A percentile compares a stretch with the other conserved stretches of the same genome.
Evolutionary conservation across 2,329 filamentous ascomycete genomes (phyloP).

Genomic region (Colletotrichum costaricense): DNA sequence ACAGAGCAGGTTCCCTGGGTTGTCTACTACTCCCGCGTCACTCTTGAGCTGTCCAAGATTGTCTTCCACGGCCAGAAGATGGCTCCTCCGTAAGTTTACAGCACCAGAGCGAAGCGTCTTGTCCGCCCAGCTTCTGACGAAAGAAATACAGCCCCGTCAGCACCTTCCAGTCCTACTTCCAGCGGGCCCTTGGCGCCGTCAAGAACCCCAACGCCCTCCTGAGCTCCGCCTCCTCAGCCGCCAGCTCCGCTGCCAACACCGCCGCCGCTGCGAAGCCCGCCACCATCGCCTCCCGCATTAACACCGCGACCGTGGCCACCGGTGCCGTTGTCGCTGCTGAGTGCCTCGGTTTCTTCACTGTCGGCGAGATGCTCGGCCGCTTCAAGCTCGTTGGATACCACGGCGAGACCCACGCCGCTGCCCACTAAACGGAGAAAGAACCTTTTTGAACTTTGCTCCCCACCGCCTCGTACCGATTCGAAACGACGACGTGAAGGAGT

Average conservation of each 20-base stretch:
- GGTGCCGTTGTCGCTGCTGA: slow-evolving; percentile 86
- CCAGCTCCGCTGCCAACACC: slow-evolving; percentile 63
- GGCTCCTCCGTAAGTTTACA: slow-evolving; percentile 85
- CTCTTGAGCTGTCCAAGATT: slow-evolving; percentile 86
- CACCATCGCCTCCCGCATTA: slow-evolving; percentile 58
- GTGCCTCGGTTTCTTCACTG: slow-evolving; percentile 94
- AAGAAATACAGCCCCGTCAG: slow-evolving; percentile 70
- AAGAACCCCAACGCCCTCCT: slow-evolving; percentile 75
- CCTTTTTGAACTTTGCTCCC: background rate
- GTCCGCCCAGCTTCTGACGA: slow-evolving; percentile 14
- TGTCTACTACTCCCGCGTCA: slow-evolving; percentile 92
- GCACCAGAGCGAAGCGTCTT: slow-evolving; percentile 3
- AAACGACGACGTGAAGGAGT: background rate
- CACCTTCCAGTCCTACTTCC: slow-evolving; percentile 89
- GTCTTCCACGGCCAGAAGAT: slow-evolving; percentile 91
- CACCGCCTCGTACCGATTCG: slow-evolving; percentile 5
- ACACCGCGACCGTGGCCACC: slow-evolving; percentile 75
- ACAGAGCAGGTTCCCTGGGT: slow-evolving; percentile 86
- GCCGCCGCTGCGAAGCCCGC: slow-evolving; percentile 60
- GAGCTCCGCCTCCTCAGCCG: slow-evolving; percentile 66
- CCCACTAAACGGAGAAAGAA: slow-evolving; percentile 60
- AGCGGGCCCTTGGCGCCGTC: slow-evolving; percentile 76
- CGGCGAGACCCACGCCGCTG: slow-evolving; percentile 71
- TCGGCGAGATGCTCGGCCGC: slow-evolving; percentile 96
- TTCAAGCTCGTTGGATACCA: slow-evolving; percentile 96